These are phyloP conservation scores for Rhodotorula graminis DNA, from an alignment of 768 basidiomycete genomes.

Conservation along the genomic window DNA sequence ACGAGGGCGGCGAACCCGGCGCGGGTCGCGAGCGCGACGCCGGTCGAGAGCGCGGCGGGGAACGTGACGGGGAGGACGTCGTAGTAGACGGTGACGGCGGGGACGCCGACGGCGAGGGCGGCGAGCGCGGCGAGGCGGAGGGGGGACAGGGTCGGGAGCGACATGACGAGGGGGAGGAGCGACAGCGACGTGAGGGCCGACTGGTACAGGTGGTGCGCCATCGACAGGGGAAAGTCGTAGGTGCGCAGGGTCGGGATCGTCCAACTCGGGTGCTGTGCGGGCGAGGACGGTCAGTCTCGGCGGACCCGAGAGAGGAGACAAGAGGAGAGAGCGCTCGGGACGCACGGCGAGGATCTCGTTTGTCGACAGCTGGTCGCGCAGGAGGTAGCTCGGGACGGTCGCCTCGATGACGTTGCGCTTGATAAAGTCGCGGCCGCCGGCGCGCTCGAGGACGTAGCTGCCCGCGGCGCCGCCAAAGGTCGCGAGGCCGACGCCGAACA, in stretches of 20 bases:
- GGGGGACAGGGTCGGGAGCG: conserved; percentile 13
- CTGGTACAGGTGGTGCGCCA: conserved; percentile 11
- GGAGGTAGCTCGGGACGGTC: conserved; percentile 17
- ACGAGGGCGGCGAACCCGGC: not conserved
- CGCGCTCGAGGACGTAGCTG: conserved; percentile 21
- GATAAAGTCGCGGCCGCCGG: conserved; percentile 19
- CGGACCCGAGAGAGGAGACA: not conserved
- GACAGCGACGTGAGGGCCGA: conserved; percentile 5
- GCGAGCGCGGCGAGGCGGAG: not conserved
- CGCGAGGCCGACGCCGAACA: conserved; percentile 18
- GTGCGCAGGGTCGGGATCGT: conserved; percentile 12
- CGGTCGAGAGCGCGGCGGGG: not conserved
- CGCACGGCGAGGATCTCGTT: conserved; percentile 29
- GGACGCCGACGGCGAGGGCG: not conserved
- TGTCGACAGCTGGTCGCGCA: conserved; percentile 22
- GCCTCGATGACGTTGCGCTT: conserved; percentile 12
- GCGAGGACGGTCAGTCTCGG: not conserved
- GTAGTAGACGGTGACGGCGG: conserved; percentile 4
- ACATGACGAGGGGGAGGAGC: conserved; percentile 10
- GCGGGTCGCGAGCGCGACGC: not conserved
- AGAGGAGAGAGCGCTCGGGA: not conserved
- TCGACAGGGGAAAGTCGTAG: conserved; percentile 1
- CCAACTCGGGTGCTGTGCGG: conserved; percentile 7
- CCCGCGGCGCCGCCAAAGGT: conserved; percentile 8
- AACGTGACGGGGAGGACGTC: conserved; percentile 18